Percentiles rank a stretch among this genome's conserved stretches.
Conservation (phyloP, 169 alveolate genomes). For the Perkinsus olseni region DNA sequence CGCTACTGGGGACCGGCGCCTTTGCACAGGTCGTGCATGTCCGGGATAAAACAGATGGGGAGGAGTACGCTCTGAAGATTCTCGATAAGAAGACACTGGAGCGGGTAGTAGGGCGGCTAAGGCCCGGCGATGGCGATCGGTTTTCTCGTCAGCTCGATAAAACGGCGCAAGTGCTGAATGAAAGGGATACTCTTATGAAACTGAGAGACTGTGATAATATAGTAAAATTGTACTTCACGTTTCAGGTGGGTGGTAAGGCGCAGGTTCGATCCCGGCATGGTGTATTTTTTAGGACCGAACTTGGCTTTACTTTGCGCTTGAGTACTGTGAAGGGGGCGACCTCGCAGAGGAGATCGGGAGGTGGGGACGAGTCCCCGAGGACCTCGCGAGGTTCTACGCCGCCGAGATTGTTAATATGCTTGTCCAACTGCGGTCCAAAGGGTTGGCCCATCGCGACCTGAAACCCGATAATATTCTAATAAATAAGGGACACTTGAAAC, state of each 20-base stretch:
- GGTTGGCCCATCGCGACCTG: conserved; percentile 66
- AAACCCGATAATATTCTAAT: conserved; percentile 72
- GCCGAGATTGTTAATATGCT: conserved; percentile 58
- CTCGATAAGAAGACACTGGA: not conserved
- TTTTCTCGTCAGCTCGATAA: conserved; percentile 2
- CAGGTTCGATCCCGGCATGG: not conserved
- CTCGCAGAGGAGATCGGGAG: conserved; percentile 50
- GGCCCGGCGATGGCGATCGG: too few relatives aligned
- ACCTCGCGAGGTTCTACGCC: conserved; percentile 52
- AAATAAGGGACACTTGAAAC: conserved; percentile 50
- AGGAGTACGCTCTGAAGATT: not conserved
- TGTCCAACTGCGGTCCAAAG: conserved; percentile 44
- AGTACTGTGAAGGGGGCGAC: conserved; percentile 63
- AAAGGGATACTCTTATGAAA: conserved; percentile 54
- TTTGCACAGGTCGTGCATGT: not conserved
- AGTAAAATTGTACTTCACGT: conserved; percentile 52
- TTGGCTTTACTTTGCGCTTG: conserved; percentile 58
- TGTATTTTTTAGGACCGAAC: not conserved
- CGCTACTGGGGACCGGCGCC: not conserved
- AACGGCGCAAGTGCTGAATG: conserved; percentile 31
- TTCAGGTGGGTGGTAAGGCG: conserved; percentile 39
- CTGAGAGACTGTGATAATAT: conserved; percentile 55
- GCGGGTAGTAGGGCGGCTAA: not conserved
- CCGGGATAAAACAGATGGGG: not conserved
- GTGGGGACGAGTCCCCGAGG: conserved; percentile 44